Evolutionary conservation across 768 basidiomycete genomes (phyloP).

Genomic region (Collybia sordida): DNA sequence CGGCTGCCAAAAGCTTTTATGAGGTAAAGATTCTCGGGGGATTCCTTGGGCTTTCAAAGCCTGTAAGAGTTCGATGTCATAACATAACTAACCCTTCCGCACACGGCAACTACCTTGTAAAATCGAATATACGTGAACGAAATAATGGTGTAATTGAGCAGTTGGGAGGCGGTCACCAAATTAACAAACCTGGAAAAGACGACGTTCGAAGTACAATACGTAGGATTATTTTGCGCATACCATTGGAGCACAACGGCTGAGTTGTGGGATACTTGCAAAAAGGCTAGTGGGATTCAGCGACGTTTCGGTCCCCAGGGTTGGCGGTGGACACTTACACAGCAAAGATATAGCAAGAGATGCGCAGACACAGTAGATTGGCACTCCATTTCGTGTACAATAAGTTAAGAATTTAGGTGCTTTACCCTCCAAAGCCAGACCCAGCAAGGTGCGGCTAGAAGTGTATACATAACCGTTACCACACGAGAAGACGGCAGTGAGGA

Average conservation of each 20-base stretch:
- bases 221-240: conserved; percentile 18
- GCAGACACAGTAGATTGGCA: conserved; percentile 54
- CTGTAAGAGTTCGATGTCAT: conserved; percentile 18
- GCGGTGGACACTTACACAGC: conserved; percentile 25
- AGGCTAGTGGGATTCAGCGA: conserved; percentile 25
- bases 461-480: conserved; percentile 74
- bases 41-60: conserved; percentile 45
- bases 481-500: conserved; percentile 69
- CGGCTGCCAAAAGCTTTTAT: conserved; percentile 48
- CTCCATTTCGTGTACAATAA: conserved; percentile 52
- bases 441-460: conserved; percentile 53
- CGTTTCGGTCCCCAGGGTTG: not conserved
- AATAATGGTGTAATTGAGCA: conserved; percentile 47
- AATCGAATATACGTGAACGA: conserved; percentile 49
- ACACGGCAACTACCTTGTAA: conserved; percentile 31
- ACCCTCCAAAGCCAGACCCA: conserved; percentile 57
- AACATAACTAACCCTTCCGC: not conserved
- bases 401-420: conserved; percentile 55
- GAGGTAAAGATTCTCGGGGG: conserved; percentile 40
- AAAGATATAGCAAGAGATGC: conserved; percentile 39
- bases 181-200: conserved; percentile 40
- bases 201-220: not conserved
- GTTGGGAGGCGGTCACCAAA: conserved; percentile 45
- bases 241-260: conserved; percentile 47
- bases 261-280: conserved; percentile 49